Percentiles rank a stretch among this genome's conserved stretches.
These are phyloP conservation scores for Knoxdaviesia proteae DNA, from an alignment of 2,329 filamentous ascomycete genomes.

Conservation along the genomic window DNA sequence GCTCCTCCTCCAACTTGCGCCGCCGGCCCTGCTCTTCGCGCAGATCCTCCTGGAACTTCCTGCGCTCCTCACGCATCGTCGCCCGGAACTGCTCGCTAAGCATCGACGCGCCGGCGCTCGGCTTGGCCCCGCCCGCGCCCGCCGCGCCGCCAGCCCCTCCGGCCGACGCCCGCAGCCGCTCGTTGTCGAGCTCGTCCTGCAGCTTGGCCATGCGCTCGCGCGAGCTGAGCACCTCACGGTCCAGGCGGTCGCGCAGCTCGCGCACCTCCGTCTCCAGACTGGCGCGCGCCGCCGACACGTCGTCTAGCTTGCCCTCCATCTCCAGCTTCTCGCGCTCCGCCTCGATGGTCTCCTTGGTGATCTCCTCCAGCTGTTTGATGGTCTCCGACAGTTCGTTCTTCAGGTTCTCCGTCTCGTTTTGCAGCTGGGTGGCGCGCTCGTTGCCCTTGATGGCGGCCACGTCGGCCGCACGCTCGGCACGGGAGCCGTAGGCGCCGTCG, in stretches of 20 bases:
- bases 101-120: conserved; percentile 25
- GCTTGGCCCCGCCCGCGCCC: conserved; percentile 12
- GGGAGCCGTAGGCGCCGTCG: conserved; percentile 38
- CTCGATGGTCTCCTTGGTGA: conserved; percentile 28
- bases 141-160: conserved; percentile 8
- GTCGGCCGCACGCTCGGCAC: conserved; percentile 36
- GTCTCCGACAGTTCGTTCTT: conserved; percentile 28
- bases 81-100: conserved; percentile 34
- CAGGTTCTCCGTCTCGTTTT: conserved; percentile 26
- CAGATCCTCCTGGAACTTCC: conserved; percentile 33
- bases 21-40: conserved; percentile 26
- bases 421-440: conserved; percentile 22
- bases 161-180: conserved; percentile 20
- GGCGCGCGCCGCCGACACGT: conserved; percentile 14
- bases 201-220: conserved; percentile 18
- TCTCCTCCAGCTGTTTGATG: conserved; percentile 29
- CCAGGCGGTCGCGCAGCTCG: conserved; percentile 16
- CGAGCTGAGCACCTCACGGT: conserved; percentile 18
- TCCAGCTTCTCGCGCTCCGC: conserved; percentile 29
- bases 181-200: conserved; percentile 29
- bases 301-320: conserved; percentile 20
- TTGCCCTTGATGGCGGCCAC: conserved; percentile 30
- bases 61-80: conserved; percentile 35
- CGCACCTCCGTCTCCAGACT: conserved; percentile 18
- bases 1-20: conserved; percentile 29